Conservation (phyloP, 805 yeast species). For the Nakazawaea molendinolei region DNA sequence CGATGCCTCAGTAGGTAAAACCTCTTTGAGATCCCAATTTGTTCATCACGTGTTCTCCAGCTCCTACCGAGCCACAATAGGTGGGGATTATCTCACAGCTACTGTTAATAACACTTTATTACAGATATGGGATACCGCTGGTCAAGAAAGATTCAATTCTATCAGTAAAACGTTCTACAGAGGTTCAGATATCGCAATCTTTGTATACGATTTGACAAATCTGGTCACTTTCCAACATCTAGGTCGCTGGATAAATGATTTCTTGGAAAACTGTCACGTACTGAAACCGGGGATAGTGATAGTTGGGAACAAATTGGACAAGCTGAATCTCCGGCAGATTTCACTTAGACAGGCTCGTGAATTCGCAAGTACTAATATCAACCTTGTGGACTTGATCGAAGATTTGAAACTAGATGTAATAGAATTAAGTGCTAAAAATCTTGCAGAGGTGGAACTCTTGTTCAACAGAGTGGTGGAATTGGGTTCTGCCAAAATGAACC, state of each 20-base stretch:
- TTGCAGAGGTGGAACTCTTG: conserved; percentile 20
- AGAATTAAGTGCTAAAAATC: conserved; percentile 22
- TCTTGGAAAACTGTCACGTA: conserved; percentile 41
- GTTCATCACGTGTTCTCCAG: conserved; percentile 48
- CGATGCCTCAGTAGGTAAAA: conserved; percentile 55
- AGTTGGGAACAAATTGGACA: conserved; percentile 49
- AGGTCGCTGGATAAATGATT: conserved; percentile 38
- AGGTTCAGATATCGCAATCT: conserved; percentile 49
- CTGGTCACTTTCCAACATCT: conserved; percentile 43
- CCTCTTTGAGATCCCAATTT: conserved; percentile 48
- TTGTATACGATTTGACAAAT: conserved; percentile 48
- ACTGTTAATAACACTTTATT: conserved; percentile 26
- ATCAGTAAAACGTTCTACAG: conserved; percentile 50
- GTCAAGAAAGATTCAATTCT: conserved; percentile 83
- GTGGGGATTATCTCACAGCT: conserved; percentile 50
- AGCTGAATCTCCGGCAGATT: conserved; percentile 20
- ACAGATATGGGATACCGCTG: conserved; percentile 90
- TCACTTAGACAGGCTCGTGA: conserved; percentile 26
- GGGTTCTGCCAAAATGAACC: conserved; percentile 15
- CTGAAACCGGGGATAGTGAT: conserved; percentile 40
- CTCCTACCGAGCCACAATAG: conserved; percentile 53
- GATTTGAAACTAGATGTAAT: conserved; percentile 21
- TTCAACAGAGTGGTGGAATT: conserved; percentile 22
- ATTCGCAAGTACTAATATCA: conserved; percentile 15
- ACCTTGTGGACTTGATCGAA: conserved; percentile 17